Percentiles rank a stretch among this genome's conserved stretches.
Evolutionary conservation across 257 asterid genomes (phyloP).

Genomic region (Capsicum pubescens): DNA sequence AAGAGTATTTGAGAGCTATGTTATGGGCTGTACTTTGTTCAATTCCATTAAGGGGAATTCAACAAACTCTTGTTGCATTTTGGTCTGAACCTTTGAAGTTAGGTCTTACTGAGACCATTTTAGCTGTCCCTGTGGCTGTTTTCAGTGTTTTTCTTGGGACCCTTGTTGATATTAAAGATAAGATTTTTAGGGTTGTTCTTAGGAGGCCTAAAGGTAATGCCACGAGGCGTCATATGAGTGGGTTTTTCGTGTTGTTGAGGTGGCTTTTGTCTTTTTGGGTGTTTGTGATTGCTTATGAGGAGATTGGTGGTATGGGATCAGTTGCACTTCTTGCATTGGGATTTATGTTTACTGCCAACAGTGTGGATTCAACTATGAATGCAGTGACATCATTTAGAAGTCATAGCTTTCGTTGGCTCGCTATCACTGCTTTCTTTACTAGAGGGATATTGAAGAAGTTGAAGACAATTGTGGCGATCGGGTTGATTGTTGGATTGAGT

Average conservation of each 20-base stretch:
- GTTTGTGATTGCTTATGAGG: conserved; percentile 80
- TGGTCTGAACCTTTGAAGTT: conserved; percentile 86
- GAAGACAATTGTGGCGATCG: conserved; percentile 83
- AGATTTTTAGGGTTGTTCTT: conserved; percentile 47
- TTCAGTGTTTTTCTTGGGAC: conserved; percentile 81
- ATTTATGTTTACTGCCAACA: conserved; percentile 59
- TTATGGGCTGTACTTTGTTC: conserved; percentile 96
- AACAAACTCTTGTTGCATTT: conserved; percentile 78
- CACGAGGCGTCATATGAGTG: conserved; percentile 63
- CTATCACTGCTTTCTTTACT: conserved; percentile 77
- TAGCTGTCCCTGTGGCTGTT: conserved; percentile 83
- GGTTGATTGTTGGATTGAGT: conserved; percentile 79
- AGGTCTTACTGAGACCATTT: conserved; percentile 87
- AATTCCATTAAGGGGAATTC: conserved; percentile 89
- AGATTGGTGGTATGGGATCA: conserved; percentile 68
- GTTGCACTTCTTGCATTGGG: conserved; percentile 66
- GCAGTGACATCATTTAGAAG: conserved; percentile 70
- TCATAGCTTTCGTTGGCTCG: conserved; percentile 71
- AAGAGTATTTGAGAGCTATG: conserved; percentile 80
- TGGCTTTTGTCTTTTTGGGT: conserved; percentile 94
- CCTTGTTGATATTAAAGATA: conserved; percentile 69
- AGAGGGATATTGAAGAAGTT: conserved; percentile 64
- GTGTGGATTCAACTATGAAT: conserved; percentile 78
- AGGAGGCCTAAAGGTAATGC: conserved; percentile 50
- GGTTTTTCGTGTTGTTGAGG: conserved; percentile 63